Conservation (phyloP, 495 filamentous ascomycete species). For the Penicillium cosmopolitanum region DNA sequence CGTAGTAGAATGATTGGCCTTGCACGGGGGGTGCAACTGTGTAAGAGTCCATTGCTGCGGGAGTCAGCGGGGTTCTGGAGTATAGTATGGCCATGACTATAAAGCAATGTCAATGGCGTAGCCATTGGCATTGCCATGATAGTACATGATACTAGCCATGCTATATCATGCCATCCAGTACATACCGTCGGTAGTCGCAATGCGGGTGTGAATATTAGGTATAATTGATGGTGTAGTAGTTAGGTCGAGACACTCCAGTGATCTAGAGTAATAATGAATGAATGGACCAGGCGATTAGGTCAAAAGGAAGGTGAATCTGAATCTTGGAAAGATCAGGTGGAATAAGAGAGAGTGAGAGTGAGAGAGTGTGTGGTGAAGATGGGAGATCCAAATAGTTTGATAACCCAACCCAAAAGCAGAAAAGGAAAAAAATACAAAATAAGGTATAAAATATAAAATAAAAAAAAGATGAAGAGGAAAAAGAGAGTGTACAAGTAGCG, state of each 20-base stretch:
- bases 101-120: too few species aligned
- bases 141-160: too few species aligned
- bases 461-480: conserved; percentile 26
- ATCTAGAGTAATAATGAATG: conserved; percentile 30
- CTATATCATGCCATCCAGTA: neutral
- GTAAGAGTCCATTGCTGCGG: conserved; percentile 60
- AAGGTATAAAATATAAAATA: conserved; percentile 26
- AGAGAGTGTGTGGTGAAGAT: conserved; percentile 7
- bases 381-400: conserved; percentile 25
- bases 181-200: conserved; percentile 4
- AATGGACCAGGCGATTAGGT: conserved; percentile 26
- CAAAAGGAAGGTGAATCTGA: conserved; percentile 5
- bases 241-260: neutral
- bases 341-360: conserved; percentile 11
- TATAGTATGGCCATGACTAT: too few species aligned
- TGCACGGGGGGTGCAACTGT: conserved; percentile 55
- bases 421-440: neutral
- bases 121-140: too few species aligned
- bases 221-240: neutral
- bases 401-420: conserved; percentile 32
- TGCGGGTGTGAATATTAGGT: neutral
- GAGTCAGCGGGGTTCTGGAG: too few species aligned
- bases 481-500: conserved; percentile 35
- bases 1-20: conserved; percentile 90
- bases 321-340: neutral